phyloP scores from a whole-genome alignment of 148 eudicot species.

The Vaccinium macrocarpon region DNA sequence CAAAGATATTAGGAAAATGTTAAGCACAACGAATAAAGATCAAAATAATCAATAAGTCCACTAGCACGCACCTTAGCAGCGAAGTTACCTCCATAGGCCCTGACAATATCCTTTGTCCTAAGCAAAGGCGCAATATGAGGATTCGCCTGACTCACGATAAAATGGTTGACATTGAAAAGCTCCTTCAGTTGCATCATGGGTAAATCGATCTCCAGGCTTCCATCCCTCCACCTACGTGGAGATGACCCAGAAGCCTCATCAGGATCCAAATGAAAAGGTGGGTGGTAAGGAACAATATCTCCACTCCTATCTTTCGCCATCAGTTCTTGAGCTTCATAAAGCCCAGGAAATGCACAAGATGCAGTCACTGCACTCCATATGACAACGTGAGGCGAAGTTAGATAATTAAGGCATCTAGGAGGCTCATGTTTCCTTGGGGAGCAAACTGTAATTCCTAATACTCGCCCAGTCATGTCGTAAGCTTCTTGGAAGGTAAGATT shows the following conservation, averaged over 20 bases:
- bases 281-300: constrained; percentile 88
- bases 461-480: constrained; percentile 84
- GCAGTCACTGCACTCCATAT: constrained; percentile 99
- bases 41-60: background rate
- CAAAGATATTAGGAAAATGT: background rate
- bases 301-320: constrained; percentile 94
- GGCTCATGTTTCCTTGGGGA: constrained; percentile 97
- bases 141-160: constrained; percentile 94
- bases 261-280: constrained; percentile 85
- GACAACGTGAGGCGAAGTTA: constrained; percentile 96
- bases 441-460: constrained; percentile 89
- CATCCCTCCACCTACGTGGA: constrained; percentile 94
- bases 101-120: constrained; percentile 74
- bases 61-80: constrained; percentile 77
- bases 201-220: constrained; percentile 94
- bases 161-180: constrained; percentile 95
- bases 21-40: background rate
- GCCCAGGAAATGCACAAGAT: constrained; percentile 98
- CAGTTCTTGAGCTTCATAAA: constrained; percentile 96
- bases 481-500: constrained; percentile 96
- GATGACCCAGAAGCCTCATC: constrained; percentile 56
- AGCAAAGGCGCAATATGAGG: constrained; percentile 92
- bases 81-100: constrained; percentile 90
- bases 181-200: constrained; percentile 98
- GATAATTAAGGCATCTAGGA: constrained; percentile 88